Conservation (phyloP, 768 basidiomycete species). For the Lactarius hengduanensis region DNA sequence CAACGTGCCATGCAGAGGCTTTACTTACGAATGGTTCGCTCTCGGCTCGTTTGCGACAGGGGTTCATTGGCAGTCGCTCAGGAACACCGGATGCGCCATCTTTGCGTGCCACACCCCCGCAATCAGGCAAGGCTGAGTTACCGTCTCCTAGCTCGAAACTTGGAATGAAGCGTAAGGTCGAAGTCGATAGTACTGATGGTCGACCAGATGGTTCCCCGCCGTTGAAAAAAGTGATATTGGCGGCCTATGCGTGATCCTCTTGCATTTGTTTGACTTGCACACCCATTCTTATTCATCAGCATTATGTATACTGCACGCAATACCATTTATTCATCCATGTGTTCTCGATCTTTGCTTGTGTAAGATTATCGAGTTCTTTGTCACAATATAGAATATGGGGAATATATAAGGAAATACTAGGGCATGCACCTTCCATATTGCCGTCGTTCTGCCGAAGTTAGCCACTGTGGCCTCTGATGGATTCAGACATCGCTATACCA, state of each 20-base stretch:
- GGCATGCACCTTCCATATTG: not conserved
- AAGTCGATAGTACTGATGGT: constrained; percentile 40
- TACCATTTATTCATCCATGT: constrained; percentile 21
- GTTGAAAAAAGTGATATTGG: constrained; percentile 57
- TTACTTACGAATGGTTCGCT: constrained; percentile 50
- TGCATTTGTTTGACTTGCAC: constrained; percentile 13
- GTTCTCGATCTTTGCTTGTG: not conserved
- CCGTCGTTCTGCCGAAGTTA: not conserved
- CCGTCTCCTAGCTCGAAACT: constrained; percentile 52
- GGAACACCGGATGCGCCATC: constrained; percentile 64
- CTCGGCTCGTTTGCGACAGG: constrained; percentile 67
- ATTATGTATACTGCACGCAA: constrained; percentile 28
- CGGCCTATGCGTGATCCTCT: constrained; percentile 30
- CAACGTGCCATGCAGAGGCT: constrained; percentile 90
- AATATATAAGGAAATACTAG: constrained; percentile 5
- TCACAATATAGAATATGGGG: not conserved
- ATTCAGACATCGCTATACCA: not conserved
- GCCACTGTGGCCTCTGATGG: not conserved
- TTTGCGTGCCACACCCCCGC: constrained; percentile 42
- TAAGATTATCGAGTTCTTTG: constrained; percentile 10
- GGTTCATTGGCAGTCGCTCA: constrained; percentile 61
- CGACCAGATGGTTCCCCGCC: constrained; percentile 55
- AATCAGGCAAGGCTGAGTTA: constrained; percentile 36
- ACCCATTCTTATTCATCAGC: constrained; percentile 23
- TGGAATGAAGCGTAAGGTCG: constrained; percentile 78